phyloP scores from a whole-genome alignment of 2,329 filamentous ascomycete species.

The Monosporascus sp. region DNA sequence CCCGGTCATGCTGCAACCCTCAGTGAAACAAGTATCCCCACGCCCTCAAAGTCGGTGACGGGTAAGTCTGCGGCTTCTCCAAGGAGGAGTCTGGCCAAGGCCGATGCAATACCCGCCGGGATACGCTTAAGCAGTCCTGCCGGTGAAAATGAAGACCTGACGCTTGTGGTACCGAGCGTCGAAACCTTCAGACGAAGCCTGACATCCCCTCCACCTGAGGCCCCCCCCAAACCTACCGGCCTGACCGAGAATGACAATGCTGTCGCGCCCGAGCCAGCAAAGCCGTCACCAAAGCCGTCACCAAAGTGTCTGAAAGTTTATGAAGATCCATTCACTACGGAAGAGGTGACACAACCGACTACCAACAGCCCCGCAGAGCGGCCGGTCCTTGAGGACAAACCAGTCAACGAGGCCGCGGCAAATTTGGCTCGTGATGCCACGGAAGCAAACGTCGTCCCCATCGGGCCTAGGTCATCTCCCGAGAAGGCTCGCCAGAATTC shows the following conservation, averaged over 20 bases:
- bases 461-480: conserved; percentile 30
- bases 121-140: conserved; percentile 36
- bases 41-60: conserved; percentile 34
- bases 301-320: conserved; percentile 50
- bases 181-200: conserved; percentile 29
- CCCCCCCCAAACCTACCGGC: conserved; percentile 28
- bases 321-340: conserved; percentile 55
- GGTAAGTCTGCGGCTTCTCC: conserved; percentile 35
- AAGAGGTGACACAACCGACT: conserved; percentile 40
- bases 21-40: conserved; percentile 46
- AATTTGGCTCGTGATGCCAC: conserved; percentile 22
- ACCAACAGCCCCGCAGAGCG: conserved; percentile 30
- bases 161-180: conserved; percentile 46
- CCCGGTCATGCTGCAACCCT: conserved; percentile 44
- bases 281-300: conserved; percentile 29
- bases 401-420: conserved; percentile 52
- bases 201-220: conserved; percentile 13
- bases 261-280: conserved; percentile 10
- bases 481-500: conserved; percentile 54
- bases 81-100: conserved; percentile 36
- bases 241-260: conserved; percentile 17
- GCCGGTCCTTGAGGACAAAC: conserved; percentile 55
- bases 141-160: conserved; percentile 48
- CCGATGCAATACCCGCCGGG: conserved; percentile 24
- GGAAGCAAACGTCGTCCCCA: conserved; percentile 12